These are phyloP conservation scores for Metschnikowia colocasiae DNA, from an alignment of 805 yeast genomes.

Conservation along the genomic window DNA sequence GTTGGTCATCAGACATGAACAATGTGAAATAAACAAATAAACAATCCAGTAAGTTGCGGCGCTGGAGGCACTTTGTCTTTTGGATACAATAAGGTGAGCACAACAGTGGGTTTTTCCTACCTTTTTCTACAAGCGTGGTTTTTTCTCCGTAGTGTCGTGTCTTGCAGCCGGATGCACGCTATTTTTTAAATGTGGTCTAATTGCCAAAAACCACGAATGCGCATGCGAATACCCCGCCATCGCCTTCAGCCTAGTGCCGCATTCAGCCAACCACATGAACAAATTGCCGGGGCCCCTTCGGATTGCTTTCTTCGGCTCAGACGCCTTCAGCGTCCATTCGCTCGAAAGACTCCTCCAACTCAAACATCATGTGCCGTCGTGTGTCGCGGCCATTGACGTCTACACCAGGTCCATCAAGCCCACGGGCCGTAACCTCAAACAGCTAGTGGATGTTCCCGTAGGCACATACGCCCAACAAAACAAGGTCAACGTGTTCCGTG, in stretches of 20 bases:
- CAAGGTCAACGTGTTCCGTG: slow-evolving; percentile 42
- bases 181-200: no score
- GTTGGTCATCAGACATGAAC: not conserved
- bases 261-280: no score
- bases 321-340: slow-evolving; percentile 59
- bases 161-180: no score
- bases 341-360: slow-evolving; percentile 37
- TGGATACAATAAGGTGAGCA: no score
- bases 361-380: slow-evolving; percentile 15
- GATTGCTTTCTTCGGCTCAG: slow-evolving; percentile 78
- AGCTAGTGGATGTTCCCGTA: slow-evolving; percentile 51
- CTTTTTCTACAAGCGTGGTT: no score
- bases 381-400: slow-evolving; percentile 46
- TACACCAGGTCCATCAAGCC: slow-evolving; percentile 62
- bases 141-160: no score
- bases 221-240: no score
- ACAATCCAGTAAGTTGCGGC: no score
- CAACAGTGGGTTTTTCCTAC: no score
- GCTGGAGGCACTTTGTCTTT: no score
- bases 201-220: not conserved
- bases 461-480: slow-evolving; percentile 35
- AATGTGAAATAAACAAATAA: no score
- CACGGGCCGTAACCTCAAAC: slow-evolving; percentile 55
- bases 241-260: no score
- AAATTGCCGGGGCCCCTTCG: slow-evolving; percentile 1